phyloP scores from a whole-genome alignment of 2,329 filamentous ascomycete genomes.

The Hypocreales sp. region DNA sequence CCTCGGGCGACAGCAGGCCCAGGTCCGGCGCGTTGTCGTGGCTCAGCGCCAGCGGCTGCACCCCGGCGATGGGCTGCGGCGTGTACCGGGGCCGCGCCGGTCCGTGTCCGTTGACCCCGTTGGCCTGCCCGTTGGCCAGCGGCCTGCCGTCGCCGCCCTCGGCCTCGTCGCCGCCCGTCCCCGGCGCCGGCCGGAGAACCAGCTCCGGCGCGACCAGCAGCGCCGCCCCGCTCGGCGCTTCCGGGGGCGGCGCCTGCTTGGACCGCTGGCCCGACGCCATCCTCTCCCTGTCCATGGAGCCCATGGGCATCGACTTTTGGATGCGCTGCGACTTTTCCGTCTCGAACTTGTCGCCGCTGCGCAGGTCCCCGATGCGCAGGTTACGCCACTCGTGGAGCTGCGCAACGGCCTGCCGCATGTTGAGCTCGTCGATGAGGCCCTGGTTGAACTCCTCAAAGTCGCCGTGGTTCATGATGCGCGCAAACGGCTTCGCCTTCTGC shows the following conservation, averaged over 20 bases:
- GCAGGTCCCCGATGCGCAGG: conserved; percentile 69
- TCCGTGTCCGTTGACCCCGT: conserved; percentile 23
- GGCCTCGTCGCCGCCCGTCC: conserved; percentile 13
- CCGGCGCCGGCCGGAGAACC: conserved; percentile 37
- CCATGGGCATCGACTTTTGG: conserved; percentile 55
- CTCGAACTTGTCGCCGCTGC: conserved; percentile 84
- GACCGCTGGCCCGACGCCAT: conserved; percentile 57
- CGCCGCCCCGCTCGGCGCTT: conserved; percentile 60
- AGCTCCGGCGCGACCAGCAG: conserved; percentile 68
- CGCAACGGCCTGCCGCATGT: conserved; percentile 72
- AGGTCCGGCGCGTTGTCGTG: conserved; percentile 68
- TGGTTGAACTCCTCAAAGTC: conserved; percentile 81
- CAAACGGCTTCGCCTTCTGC: conserved; percentile 91
- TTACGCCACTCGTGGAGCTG: conserved; percentile 91
- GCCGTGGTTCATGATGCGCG: conserved; percentile 85
- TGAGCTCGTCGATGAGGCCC: conserved; percentile 79
- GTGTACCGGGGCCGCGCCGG: conserved; percentile 33
- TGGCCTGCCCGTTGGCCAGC: conserved; percentile 36
- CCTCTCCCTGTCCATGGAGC: conserved; percentile 68
- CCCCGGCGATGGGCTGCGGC: conserved; percentile 41
- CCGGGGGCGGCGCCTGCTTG: conserved; percentile 49
- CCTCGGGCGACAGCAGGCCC: conserved; percentile 72
- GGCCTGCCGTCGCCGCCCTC: conserved; percentile 37
- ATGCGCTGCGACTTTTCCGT: conserved; percentile 66
- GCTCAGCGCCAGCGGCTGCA: conserved; percentile 50